A percentile compares a stretch with the other conserved stretches of the same genome.
Evolutionary conservation across 202 grass and related monocot species (phyloP).

Genomic region (Schoenoplectus tabernaemontani): DNA sequence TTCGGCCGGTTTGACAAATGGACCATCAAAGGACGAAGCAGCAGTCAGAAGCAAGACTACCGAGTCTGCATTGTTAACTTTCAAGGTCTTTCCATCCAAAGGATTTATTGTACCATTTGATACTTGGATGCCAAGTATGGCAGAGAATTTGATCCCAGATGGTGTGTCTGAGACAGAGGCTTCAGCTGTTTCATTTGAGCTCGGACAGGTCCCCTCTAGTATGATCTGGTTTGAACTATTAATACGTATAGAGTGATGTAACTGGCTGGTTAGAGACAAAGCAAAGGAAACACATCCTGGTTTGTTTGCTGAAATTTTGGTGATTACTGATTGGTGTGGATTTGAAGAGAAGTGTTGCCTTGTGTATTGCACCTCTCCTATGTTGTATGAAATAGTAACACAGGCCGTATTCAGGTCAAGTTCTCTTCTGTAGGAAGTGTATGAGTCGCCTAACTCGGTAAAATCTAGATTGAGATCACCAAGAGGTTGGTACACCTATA

Average conservation of each 20-base stretch:
- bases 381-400: conserved; percentile 52
- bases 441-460: conserved; percentile 26
- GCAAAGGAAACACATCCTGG: conserved; percentile 50
- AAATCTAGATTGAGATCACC: conserved; percentile 68
- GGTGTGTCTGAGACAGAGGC: conserved; percentile 27
- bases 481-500: conserved; percentile 86
- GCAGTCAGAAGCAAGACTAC: conserved; percentile 68
- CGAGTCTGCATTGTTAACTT: conserved; percentile 70
- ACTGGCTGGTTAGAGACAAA: conserved; percentile 49
- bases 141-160: conserved; percentile 67
- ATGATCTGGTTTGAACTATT: conserved; percentile 60
- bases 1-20: conserved; percentile 63
- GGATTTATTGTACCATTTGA: conserved; percentile 38
- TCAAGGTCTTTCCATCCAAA: conserved; percentile 55
- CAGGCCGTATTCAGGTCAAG: conserved; percentile 70
- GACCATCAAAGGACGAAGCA: conserved; percentile 71
- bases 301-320: conserved; percentile 60
- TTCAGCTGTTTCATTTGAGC: conserved; percentile 32
- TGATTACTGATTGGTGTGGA: conserved; percentile 60
- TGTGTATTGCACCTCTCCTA: conserved; percentile 57
- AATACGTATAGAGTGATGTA: conserved; percentile 45
- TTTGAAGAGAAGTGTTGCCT: conserved; percentile 84
- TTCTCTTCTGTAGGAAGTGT: conserved; percentile 64
- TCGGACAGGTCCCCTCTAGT: conserved; percentile 68
- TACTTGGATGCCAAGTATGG: conserved; percentile 48